Base-by-base conservation (phyloP, 2,329 filamentous ascomycete species). In the Alternaria consortialis region DNA sequence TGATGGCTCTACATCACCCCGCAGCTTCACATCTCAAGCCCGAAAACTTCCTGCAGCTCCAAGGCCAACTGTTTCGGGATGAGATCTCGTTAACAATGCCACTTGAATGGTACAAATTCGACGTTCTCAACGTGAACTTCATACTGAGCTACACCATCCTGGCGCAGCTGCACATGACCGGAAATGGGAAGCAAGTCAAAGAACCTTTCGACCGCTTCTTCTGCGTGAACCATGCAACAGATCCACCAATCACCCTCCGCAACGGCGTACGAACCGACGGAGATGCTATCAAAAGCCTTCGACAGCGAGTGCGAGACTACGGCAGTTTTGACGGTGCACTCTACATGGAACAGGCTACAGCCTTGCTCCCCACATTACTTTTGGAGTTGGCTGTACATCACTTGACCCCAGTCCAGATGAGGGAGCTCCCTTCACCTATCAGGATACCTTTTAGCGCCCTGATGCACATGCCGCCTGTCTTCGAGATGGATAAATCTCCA, bases 1-100 rank as follows among this genome's bases (percentile, higher is more conserved):
- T 73, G 27, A 25, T 70, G 7, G 64, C 62, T 27, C 47, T 69
- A 9, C 63, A 63, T n/a, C 63, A 72, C 52, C 65, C 69, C 20
- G 60, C 48, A 2, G 31, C 56, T 13, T 48, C 25, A 15, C 9
- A 27, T 3, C 44, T 73, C n/a, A 56, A 64, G 11, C 60, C 65
- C 8, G 48, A 61, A 1, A 51, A 52, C 11, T 66, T 71, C 9
- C 27, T 72, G 7, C 44, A 57, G 9, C 17, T 62, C 3, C 65
- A 71, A 34, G 51, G 62, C 11, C 53, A 63, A 5, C 54, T 57
- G 23, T 40, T 59, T 31, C 44, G 25, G 4, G 46, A 20, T n/a
- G 17, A 36, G 20, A 20, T 20, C 20, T 20, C 20, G 20, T 20
- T 20, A 20, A 20, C 20, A 20, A 20, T 20, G 20, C 17, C 39